Evolutionary conservation across 179 eudicot genomes (phyloP).

Genomic region (Dionaea muscipula): DNA sequence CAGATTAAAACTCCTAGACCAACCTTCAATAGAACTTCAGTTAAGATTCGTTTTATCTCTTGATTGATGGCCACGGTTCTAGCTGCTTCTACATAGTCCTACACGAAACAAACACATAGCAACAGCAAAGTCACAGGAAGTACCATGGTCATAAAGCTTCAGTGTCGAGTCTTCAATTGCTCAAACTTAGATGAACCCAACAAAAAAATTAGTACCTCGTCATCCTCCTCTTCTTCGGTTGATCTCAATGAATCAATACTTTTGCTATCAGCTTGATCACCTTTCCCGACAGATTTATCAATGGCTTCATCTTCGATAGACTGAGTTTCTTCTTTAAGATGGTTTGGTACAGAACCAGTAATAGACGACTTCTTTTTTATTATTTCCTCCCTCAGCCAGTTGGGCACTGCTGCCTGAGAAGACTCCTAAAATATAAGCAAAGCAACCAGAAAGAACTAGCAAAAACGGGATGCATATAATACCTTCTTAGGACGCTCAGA

Average conservation of each 20-base stretch:
- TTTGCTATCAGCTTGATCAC: constrained; percentile 65
- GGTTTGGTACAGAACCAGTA: constrained; percentile 43
- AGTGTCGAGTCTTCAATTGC: constrained; percentile 10
- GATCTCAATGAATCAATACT: constrained; percentile 66
- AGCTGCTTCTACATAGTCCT: constrained; percentile 71
- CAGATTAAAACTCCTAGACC: constrained; percentile 7
- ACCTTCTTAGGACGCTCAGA: constrained; percentile 91
- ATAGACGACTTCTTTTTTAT: constrained; percentile 71
- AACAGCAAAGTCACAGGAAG: constrained; percentile 6
- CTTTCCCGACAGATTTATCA: constrained; percentile 39
- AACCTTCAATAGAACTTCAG: constrained; percentile 94
- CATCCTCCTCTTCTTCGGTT: constrained; percentile 59
- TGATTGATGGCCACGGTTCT: constrained; percentile 73
- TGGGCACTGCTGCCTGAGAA: constrained; percentile 79
- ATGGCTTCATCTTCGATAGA: constrained; percentile 51
- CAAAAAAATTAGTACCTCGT: constrained; percentile 12
- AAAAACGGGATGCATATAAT: constrained; percentile 4
- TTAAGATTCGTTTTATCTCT: constrained; percentile 84
- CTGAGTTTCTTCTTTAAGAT: constrained; percentile 35
- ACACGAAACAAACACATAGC: constrained; percentile 13
- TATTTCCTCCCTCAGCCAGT: constrained; percentile 96
- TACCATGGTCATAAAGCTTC: neutral
- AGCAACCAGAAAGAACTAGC: constrained; percentile 3
- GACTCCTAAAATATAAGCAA: constrained; percentile 4
- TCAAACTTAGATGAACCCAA: neutral